Evolutionary conservation across 2,329 filamentous ascomycete species (phyloP), one percentile per base, ranked within the genome.

Genomic region (Trichoderma atroviride): DNA sequence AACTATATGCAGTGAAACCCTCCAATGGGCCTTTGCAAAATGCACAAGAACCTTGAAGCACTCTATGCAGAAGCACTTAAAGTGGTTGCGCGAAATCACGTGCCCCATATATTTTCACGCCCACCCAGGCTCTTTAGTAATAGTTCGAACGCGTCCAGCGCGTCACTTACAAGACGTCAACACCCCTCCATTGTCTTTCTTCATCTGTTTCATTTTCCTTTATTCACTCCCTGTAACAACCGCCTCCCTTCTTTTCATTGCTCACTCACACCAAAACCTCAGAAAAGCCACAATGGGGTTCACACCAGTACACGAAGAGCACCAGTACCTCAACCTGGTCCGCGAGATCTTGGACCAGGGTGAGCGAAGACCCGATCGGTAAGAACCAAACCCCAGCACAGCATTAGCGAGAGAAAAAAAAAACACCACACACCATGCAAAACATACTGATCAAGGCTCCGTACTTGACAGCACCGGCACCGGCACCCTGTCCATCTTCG

Each of bases 301-400:
- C n/a, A 69, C 66, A 31, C 14, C 69, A 33, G 75, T 75, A 40
- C 93, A 97, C 76, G 94, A 98, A 83, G 96, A 99, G 82, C 85
- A 94, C 77, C 96, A 98, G 81, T 99, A 99, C 79, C 89, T 99
- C 70, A 87, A 95, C 75, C 87, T 99, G 31, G 93, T 98, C 72
- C 91, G 89, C 73, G 88, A 93, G 73, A 97, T 98, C 76, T 85
- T 99, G 19, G 83, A 89, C 19, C 83, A 88, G 31, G 96, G 96
- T 76, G 96, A 99, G 80, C 90, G 94, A 78, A 91, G 96, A 22
- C 94, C 93, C 37, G 96, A 99, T 79, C 87, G 93, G 91, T 92
- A 83, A 40, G 75, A n/a, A n/a, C 16, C 29, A 31, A 43, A 7
- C 40, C 37, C 37, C n/a, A 35, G 37, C 60, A 52, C 24, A 35